Base-by-base conservation (phyloP, 305 asterid species). In the Fraxinus paxiana region DNA sequence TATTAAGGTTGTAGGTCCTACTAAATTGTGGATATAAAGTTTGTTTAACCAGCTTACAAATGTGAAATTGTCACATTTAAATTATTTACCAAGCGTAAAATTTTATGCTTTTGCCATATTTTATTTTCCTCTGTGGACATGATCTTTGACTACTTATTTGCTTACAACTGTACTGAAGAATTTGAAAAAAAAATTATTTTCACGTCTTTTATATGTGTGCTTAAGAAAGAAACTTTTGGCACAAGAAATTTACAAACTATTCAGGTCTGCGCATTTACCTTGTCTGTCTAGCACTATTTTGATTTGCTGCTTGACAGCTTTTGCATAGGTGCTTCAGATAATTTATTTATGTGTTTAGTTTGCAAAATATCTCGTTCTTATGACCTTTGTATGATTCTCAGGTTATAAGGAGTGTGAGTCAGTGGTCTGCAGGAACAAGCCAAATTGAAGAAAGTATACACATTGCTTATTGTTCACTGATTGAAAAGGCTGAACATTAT, bases 361-460 rank as follows among this genome's bases (percentile, higher is more conserved):
- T 83, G 78, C 41, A 15, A 41, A 70, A 35, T 83, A 20, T 70
- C 84, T 72, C 77, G 77, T 33, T 81, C 84, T 46, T 75, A 70
- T 61, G 72, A 35, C 56, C 70, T 35, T 1, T 81, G 82, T 56
- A 4, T 82, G 82, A 59, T 85, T 86, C 71, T 59, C 94, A 96
- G 99, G 89, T 96, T 82, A 84, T 94, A 82, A 87, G 99, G 85
- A 94, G 98, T 83, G 99, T 94, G 83, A 92, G 97, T 87, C 97
- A 96, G 77, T 96, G 99, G 99, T 96, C 99, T n/a, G 99, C 99
- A 26, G 99, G 99, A 81, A 94, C 99, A 77, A 92, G 97, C 88
- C 99, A 96, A 88, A 89, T 70, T 80, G 99, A 96, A 88, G 97
- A 92, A 79, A 96, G 99, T 84, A 94, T 96, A 80, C 99, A 96